Evolutionary conservation across 352 stramenopile genomes (phyloP), one percentile per base, ranked within the genome.

Genomic region (Hyaloperonospora arabidopsidis): DNA sequence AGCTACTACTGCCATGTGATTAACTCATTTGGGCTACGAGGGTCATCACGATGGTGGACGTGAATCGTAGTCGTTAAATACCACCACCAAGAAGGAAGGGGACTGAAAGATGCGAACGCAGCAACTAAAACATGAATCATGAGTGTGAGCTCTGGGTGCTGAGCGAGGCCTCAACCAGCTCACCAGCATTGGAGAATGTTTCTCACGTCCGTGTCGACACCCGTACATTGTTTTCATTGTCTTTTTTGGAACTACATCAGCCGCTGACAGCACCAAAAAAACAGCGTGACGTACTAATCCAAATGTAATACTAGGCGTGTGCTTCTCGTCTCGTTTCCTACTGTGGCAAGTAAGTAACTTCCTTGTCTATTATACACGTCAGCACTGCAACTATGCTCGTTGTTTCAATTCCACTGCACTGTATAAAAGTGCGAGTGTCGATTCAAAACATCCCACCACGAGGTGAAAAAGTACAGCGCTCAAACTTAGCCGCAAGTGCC

Each of bases 401-500:
- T 32, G 25, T 32, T n/a, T n/a, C n/a, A n/a, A n/a, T n/a, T n/a
- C 34, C 32, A 23, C 38, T 34, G 45, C 19, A 50, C 43, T 25
- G 5, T 36, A 4, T 4, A 32, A 4, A 49, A 52, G 3, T 60
- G 36, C 21, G 25, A 29, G 17, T 11, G 15, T 12, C 21, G 23
- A 35, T 38, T 75, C 57, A 82, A 65, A 77, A 87, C 68, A 87
- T 88, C 34, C 61, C 63, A 44, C 58, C 56, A 18, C 49, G 45
- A 32, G 72, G 79, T 10, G 80, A 82, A 8, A 67, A 82, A 41
- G 75, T 86, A 52, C 25, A 32, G 39, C 79, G 76, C 32, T 94
- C 84, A 47, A 88, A 94, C 65, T 90, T 80, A 35, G 84, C 84
- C 12, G 84, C 84, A 18, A 94, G 68, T 29, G 79, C 79, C 63